Evolutionary conservation across 257 asterid genomes (phyloP), one percentile per base, ranked within the genome.

Genomic region (Henckelia pumila): DNA sequence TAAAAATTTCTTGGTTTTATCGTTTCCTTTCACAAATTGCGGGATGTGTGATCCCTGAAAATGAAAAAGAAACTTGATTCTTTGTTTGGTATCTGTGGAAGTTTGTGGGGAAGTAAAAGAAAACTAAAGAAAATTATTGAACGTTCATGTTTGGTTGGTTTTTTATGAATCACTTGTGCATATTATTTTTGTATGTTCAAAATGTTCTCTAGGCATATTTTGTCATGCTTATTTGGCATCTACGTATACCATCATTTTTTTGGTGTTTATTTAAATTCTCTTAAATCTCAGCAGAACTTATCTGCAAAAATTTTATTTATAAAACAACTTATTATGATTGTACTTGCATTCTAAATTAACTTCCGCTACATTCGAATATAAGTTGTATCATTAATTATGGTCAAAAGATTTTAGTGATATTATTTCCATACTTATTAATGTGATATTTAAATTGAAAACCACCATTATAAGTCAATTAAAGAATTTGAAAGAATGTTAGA

Each of bases 11-110:
- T 47, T 35, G 57, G 63, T 63, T 19, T 53, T 21, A 3, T 32
- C 67, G 58, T 58, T 59, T 47, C 49, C 29, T 74, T 65, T 52
- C 8, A 47, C 55, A 47, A 47, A 47, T 14, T 47, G 21, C 17
- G 21, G 20, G 20, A 4, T 16, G 47, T 40, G n/a, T 47, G 55
- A 47, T 47, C 21, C 55, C 55, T 47, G 55, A 47, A 40, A 47
- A 16, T 47, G 20, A 47, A 16, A 47, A 47, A 0, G 9, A 11
- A 37, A 40, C 7, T 40, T 40, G 52, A 40, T 40, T 37, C 50
- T 44, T 44, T 17, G 55, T 17, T 16, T 16, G 55, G 55, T 47
- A 1, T 16, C 8, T 47, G 55, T 2, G 2, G 55, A 47, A 47
- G 21, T 47, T 47, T 14, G 8, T 5, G 55, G 55, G 8, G 16